Evolutionary conservation across 225 moss, liverwort and hornwort species (phyloP).

Genomic region (Neckera pumila): DNA sequence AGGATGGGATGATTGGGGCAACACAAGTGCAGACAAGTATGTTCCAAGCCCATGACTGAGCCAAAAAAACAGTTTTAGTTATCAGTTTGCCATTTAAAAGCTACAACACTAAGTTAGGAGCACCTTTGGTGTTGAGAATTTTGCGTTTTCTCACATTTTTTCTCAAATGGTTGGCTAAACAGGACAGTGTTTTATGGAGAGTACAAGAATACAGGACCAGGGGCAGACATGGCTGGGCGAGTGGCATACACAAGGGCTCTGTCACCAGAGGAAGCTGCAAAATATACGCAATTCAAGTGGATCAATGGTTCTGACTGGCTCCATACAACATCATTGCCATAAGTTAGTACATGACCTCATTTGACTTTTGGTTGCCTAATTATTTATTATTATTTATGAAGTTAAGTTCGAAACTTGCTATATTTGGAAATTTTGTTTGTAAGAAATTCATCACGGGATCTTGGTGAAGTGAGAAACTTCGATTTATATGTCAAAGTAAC

Average conservation of each 20-base stretch:
- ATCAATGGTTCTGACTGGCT: conserved; percentile 35
- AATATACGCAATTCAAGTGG: background rate
- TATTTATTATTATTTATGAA: background rate
- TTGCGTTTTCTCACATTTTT: background rate
- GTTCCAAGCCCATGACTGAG: background rate
- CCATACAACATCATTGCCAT: background rate
- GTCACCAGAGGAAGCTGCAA: background rate
- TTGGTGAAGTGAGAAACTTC: background rate
- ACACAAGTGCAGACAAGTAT: conserved; percentile 20
- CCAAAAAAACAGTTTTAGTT: too few relatives aligned
- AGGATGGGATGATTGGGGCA: conserved; percentile 40
- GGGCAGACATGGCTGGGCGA: conserved; percentile 1
- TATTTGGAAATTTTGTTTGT: background rate
- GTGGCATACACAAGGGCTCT: conserved; percentile 4
- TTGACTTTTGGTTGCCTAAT: background rate
- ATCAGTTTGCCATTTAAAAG: background rate
- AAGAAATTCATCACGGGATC: background rate
- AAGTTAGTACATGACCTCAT: background rate
- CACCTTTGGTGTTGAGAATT: background rate
- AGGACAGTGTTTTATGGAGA: conserved; percentile 31
- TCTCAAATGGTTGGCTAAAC: background rate
- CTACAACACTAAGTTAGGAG: background rate
- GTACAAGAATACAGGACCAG: conserved; percentile 16
- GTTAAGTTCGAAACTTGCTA: background rate
- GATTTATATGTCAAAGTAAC: background rate